Percentiles rank a stretch among this genome's conserved stretches.
phyloP scores from a whole-genome alignment of 768 basidiomycete genomes.

The Panus rudis region DNA sequence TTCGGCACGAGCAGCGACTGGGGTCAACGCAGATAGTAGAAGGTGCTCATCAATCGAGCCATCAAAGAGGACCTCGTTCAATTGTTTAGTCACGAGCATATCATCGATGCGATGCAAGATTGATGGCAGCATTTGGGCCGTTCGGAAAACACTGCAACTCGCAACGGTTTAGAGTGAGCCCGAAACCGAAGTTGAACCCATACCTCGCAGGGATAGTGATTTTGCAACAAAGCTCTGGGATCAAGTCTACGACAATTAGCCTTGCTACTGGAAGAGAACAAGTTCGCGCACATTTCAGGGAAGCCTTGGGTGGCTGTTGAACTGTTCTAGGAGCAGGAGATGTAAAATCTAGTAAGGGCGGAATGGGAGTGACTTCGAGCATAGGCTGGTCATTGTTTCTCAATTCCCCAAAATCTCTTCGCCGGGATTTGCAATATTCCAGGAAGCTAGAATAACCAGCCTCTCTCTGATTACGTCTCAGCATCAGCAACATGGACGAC shows the following conservation, averaged over 20 bases:
- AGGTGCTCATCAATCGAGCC: constrained; percentile 53
- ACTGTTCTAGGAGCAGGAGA: constrained; percentile 20
- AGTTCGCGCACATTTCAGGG: constrained; percentile 52
- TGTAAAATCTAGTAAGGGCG: constrained; percentile 34
- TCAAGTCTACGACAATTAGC: constrained; percentile 47
- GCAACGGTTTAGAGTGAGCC: neutral
- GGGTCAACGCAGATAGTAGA: constrained; percentile 59
- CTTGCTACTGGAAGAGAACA: constrained; percentile 1
- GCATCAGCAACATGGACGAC: constrained; percentile 5
- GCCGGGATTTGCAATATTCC: constrained; percentile 57
- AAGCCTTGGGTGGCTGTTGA: constrained; percentile 29
- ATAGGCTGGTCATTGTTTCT: constrained; percentile 61
- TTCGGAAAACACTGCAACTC: constrained; percentile 53
- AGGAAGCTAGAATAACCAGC: constrained; percentile 51
- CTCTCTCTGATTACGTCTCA: constrained; percentile 42
- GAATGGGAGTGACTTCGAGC: constrained; percentile 55
- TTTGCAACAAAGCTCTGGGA: constrained; percentile 75
- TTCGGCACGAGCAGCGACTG: constrained; percentile 64
- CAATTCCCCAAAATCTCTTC: constrained; percentile 58
- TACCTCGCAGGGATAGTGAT: constrained; percentile 71
- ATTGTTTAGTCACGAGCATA: constrained; percentile 67
- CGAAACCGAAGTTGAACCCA: neutral
- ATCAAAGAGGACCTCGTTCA: constrained; percentile 64
- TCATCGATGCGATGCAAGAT: constrained; percentile 68
- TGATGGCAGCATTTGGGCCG: constrained; percentile 66